Percentiles rank a stretch among this genome's conserved stretches.
phyloP scores from a whole-genome alignment of 2,329 filamentous ascomycete species.

The Lachnellula suecica region DNA sequence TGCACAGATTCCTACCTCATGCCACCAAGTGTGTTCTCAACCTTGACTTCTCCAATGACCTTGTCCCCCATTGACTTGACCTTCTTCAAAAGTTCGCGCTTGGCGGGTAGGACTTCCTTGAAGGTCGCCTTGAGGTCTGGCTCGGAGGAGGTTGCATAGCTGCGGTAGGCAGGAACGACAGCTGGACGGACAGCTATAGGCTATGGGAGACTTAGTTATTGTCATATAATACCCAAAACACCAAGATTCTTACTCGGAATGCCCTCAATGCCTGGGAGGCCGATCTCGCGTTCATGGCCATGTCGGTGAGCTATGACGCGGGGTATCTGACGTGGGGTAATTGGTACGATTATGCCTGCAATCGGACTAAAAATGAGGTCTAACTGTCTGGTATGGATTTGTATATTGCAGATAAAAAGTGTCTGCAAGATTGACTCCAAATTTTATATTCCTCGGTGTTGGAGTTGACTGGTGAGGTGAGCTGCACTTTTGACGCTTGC shows the following conservation, averaged over 20 bases:
- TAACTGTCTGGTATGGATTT: neutral
- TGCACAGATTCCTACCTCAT: constrained; percentile 63
- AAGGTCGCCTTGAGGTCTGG: constrained; percentile 88
- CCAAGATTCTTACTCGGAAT: constrained; percentile 53
- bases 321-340: constrained; percentile 27
- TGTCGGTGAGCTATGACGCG: constrained; percentile 35
- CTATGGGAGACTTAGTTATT: constrained; percentile 16
- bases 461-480: neutral
- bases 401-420: neutral
- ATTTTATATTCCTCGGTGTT: neutral
- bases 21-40: constrained; percentile 90
- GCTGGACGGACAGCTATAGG: constrained; percentile 33
- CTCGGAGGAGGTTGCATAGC: constrained; percentile 75
- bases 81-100: constrained; percentile 89
- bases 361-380: neutral
- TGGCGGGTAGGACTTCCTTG: constrained; percentile 80
- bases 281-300: constrained; percentile 64
- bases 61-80: constrained; percentile 84
- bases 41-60: constrained; percentile 86
- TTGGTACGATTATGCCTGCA: neutral
- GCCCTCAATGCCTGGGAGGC: constrained; percentile 63
- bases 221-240: constrained; percentile 16
- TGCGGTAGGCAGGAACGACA: constrained; percentile 42
- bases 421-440: neutral
- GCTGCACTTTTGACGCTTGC: neutral